phyloP scores from a whole-genome alignment of 1,284 basidiomycete species.

The Moniliella sp. region DNA sequence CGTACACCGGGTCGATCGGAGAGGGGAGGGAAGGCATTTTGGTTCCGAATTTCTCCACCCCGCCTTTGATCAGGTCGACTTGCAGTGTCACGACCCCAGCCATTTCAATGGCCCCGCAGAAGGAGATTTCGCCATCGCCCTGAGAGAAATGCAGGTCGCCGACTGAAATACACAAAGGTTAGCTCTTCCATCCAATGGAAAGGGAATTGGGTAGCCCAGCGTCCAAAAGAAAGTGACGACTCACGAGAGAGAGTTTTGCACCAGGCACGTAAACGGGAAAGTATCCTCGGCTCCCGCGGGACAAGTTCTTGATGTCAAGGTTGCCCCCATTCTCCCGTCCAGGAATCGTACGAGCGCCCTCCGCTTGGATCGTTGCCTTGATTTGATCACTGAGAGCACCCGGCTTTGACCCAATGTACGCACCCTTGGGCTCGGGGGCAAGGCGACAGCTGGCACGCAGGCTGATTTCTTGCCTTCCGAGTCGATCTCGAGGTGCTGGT shows the following conservation, averaged over 20 bases:
- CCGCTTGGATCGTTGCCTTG: constrained; percentile 42
- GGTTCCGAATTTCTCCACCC: constrained; percentile 51
- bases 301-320: constrained; percentile 55
- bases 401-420: constrained; percentile 47
- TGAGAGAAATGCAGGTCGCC: constrained; percentile 66
- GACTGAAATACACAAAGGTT: no score
- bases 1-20: constrained; percentile 52
- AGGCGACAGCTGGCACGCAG: constrained; percentile 34
- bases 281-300: neutral
- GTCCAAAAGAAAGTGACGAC: constrained; percentile 56
- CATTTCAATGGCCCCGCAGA: constrained; percentile 59
- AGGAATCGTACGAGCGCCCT: constrained; percentile 50
- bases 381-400: constrained; percentile 35
- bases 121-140: constrained; percentile 50
- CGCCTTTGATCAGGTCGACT: constrained; percentile 52
- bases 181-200: no score
- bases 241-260: constrained; percentile 23
- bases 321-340: constrained; percentile 35
- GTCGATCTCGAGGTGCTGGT: constrained; percentile 34
- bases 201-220: constrained; percentile 55
- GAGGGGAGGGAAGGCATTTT: constrained; percentile 63
- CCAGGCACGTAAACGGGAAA: neutral
- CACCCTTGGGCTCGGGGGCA: constrained; percentile 46
- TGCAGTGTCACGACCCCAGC: constrained; percentile 55
- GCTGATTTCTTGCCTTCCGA: constrained; percentile 32